phyloP scores from a whole-genome alignment of 495 filamentous ascomycete species.

The Neurospora discreta region DNA sequence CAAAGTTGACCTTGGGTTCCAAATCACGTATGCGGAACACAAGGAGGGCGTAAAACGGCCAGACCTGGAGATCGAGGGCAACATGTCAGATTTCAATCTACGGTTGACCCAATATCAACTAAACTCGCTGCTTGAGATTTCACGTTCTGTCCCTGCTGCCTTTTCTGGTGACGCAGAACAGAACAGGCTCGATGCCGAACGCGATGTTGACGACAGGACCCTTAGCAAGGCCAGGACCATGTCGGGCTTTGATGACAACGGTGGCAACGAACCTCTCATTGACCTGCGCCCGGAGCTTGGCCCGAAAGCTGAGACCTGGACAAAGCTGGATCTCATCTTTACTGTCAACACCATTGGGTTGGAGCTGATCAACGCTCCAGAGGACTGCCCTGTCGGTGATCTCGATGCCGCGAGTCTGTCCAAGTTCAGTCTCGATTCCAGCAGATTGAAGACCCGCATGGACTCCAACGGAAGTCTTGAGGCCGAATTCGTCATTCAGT shows the following conservation, averaged over 20 bases:
- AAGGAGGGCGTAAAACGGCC: constrained; percentile 64
- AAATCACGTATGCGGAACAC: constrained; percentile 83
- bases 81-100: constrained; percentile 84
- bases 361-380: constrained; percentile 70
- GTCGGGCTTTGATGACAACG: constrained; percentile 29
- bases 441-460: constrained; percentile 86
- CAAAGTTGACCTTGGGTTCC: constrained; percentile 87
- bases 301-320: constrained; percentile 62
- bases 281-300: constrained; percentile 56
- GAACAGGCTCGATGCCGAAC: constrained; percentile 45
- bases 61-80: constrained; percentile 83
- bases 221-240: constrained; percentile 36
- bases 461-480: constrained; percentile 85
- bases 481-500: constrained; percentile 85
- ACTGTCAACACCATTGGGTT: constrained; percentile 77
- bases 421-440: constrained; percentile 87
- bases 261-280: constrained; percentile 33
- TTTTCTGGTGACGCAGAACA: constrained; percentile 70
- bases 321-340: constrained; percentile 87
- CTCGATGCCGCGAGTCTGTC: constrained; percentile 76
- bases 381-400: constrained; percentile 63
- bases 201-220: constrained; percentile 35
- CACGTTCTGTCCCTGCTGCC: constrained; percentile 71
- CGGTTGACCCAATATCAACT: constrained; percentile 83
- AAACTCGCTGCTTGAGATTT: constrained; percentile 75